Conservation (phyloP, 306 rosid species). For the Lagenaria siceraria region DNA sequence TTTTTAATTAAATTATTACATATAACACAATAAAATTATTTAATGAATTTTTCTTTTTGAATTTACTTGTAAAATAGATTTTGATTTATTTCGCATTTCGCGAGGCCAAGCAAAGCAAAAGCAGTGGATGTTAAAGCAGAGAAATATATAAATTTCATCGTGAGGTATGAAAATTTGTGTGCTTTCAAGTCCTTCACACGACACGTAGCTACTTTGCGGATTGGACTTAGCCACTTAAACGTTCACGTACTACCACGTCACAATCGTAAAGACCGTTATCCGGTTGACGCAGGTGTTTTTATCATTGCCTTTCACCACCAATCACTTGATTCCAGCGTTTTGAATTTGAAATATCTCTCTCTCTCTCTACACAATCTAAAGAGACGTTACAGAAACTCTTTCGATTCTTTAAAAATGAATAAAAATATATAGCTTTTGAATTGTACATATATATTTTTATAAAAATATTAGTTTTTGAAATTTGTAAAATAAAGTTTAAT, state of each 20-base stretch:
- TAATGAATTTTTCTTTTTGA: not conserved
- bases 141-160: not conserved
- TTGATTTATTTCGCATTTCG: not conserved
- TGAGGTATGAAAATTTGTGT: not conserved
- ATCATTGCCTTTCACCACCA: not conserved
- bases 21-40: not conserved
- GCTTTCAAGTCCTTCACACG: not conserved
- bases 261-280: not conserved
- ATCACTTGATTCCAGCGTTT: constrained; percentile 15
- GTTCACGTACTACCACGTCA: not conserved
- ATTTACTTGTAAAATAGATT: not conserved
- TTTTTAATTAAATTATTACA: not conserved
- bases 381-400: constrained; percentile 66
- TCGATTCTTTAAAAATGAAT: constrained; percentile 4
- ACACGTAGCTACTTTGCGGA: not conserved
- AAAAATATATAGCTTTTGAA: not conserved
- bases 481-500: not conserved
- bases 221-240: not conserved
- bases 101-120: not conserved
- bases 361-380: constrained; percentile 25
- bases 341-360: constrained; percentile 57
- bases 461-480: not conserved
- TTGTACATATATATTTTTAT: not conserved
- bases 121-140: not conserved
- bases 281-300: not conserved